A percentile compares a stretch with the other conserved stretches of the same genome.
phyloP scores from a whole-genome alignment of 2,329 filamentous ascomycete species.

The Curvularia hawaiiensis region DNA sequence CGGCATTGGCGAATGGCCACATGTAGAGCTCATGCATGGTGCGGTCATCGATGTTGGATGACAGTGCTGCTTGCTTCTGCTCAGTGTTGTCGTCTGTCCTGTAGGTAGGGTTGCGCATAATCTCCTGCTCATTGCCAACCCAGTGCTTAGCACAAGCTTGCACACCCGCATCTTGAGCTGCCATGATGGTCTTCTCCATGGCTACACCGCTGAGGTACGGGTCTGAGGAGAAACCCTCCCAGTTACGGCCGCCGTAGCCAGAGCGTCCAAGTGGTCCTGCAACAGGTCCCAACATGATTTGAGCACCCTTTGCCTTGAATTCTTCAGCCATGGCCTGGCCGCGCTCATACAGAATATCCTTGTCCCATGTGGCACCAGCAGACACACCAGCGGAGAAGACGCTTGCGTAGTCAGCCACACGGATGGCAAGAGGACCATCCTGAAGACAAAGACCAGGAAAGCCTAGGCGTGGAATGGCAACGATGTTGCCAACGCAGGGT shows the following conservation, averaged over 20 bases:
- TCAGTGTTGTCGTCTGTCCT: conserved; percentile 60
- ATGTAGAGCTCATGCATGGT: conserved; percentile 70
- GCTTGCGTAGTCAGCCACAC: conserved; percentile 43
- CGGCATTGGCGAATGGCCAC: conserved; percentile 68
- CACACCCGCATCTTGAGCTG: conserved; percentile 51
- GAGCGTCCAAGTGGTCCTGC: conserved; percentile 52
- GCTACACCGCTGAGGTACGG: conserved; percentile 52
- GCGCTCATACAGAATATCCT: conserved; percentile 44
- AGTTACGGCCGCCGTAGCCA: conserved; percentile 51
- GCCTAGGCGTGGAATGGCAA: conserved; percentile 45
- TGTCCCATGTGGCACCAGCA: conserved; percentile 48
- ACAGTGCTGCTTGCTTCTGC: conserved; percentile 57
- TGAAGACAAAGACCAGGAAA: conserved; percentile 50
- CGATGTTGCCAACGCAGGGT: conserved; percentile 61
- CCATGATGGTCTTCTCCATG: conserved; percentile 48
- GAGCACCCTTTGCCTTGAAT: conserved; percentile 44
- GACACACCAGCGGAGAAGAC: conserved; percentile 50
- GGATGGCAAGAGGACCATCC: conserved; percentile 47
- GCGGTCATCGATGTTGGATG: conserved; percentile 67
- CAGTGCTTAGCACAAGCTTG: conserved; percentile 58
- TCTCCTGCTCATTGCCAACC: conserved; percentile 68
- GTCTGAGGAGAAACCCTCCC: conserved; percentile 53
- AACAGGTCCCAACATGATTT: conserved; percentile 58
- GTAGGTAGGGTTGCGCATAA: conserved; percentile 43
- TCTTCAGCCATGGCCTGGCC: conserved; percentile 46